Evolutionary conservation across 2,329 filamentous ascomycete species (phyloP).

Genomic region (Neonectria faginata): DNA sequence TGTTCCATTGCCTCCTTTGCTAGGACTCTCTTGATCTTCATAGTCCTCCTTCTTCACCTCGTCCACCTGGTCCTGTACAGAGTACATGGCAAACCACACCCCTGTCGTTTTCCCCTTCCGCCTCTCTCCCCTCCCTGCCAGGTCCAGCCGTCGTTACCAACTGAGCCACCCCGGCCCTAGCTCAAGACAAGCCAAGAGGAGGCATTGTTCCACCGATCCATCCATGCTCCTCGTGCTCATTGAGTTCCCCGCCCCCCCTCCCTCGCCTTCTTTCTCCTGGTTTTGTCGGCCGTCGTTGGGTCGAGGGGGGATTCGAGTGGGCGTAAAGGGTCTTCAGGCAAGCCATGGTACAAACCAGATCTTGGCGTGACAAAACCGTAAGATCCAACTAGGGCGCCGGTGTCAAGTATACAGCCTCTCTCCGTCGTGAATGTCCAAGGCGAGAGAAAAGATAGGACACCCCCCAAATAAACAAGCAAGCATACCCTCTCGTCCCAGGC

Average conservation of each 20-base stretch:
- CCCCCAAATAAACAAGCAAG: slow-evolving; percentile 9
- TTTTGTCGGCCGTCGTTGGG: slow-evolving; percentile 14
- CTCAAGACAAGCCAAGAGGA: slow-evolving; percentile 30
- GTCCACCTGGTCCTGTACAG: background rate
- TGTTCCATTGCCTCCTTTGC: background rate
- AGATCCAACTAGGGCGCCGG: slow-evolving; percentile 14
- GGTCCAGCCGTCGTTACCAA: slow-evolving; percentile 28
- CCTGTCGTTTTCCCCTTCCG: slow-evolving; percentile 19
- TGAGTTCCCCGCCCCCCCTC: slow-evolving; percentile 11
- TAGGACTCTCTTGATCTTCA: background rate
- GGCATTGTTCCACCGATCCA: slow-evolving; percentile 26
- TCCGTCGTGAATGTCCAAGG: background rate
- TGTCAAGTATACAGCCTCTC: slow-evolving; percentile 15
- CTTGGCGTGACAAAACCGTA: slow-evolving; percentile 19
- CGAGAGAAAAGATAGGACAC: slow-evolving; percentile 4
- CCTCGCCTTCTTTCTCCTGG: slow-evolving; percentile 4
- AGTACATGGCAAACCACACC: slow-evolving; percentile 17
- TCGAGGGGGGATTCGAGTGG: slow-evolving; percentile 14
- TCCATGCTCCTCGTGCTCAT: slow-evolving; percentile 18
- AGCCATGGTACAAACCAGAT: slow-evolving; percentile 17
- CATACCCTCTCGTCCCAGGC: slow-evolving; percentile 18
- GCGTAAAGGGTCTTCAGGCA: slow-evolving; percentile 14
- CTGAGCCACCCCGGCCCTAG: slow-evolving; percentile 30
- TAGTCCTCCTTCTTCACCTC: background rate
- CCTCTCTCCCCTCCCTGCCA: slow-evolving; percentile 22